A percentile compares a stretch with the other conserved stretches of the same genome.
Conservation (phyloP, 2,329 filamentous ascomycete species). For the Xylariaceae sp. region DNA sequence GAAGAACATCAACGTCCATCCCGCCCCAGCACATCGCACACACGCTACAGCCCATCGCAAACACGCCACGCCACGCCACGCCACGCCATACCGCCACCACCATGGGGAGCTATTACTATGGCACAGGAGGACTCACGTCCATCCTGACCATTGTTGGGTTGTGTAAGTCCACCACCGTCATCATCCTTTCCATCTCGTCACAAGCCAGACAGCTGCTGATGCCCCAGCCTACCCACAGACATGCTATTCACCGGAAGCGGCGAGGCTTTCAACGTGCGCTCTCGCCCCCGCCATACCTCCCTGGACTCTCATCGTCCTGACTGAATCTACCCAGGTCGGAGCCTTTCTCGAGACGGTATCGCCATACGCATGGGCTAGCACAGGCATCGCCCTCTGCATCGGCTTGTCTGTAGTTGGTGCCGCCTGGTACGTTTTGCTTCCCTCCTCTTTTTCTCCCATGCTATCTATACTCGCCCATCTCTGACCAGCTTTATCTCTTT, state of each 20-base stretch:
- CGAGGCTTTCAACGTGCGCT: conserved; percentile 85
- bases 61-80: conserved; percentile 3
- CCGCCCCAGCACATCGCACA: too few species aligned
- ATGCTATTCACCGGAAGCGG: conserved; percentile 98
- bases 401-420: conserved; percentile 94
- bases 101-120: conserved; percentile 16
- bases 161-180: conserved; percentile 24
- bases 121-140: conserved; percentile 21
- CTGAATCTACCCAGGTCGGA: conserved; percentile 62
- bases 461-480: neutral
- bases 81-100: neutral
- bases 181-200: neutral
- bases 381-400: conserved; percentile 92
- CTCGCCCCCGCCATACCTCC: neutral
- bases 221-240: conserved; percentile 52
- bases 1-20: too few species aligned
- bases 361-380: conserved; percentile 86
- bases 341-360: conserved; percentile 92
- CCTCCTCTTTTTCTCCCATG: neutral
- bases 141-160: conserved; percentile 25
- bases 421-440: conserved; percentile 68
- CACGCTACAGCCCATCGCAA: conserved; percentile 1
- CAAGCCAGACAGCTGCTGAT: neutral
- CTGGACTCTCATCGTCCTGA: conserved; percentile 22
- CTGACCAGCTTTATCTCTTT: neutral